These are phyloP conservation scores for Apophysomyces elegans DNA, from an alignment of 371 early-diverging fungal genomes.

Conservation along the genomic window DNA sequence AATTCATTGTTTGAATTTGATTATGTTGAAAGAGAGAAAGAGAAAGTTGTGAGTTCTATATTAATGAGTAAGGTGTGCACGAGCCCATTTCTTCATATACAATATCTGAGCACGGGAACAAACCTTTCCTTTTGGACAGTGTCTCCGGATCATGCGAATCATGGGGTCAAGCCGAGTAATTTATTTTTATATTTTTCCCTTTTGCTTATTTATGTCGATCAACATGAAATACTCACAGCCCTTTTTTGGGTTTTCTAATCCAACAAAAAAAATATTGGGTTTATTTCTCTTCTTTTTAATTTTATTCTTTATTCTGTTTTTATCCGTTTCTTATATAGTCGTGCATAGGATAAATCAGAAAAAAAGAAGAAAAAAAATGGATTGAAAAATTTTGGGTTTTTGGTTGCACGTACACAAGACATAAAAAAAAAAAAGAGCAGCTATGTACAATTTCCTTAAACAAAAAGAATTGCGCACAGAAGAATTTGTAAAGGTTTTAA, in stretches of 20 bases:
- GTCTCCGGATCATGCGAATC: constrained; percentile 6
- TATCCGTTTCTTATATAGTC: constrained; percentile 7
- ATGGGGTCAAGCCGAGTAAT: neutral
- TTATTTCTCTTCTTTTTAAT: neutral
- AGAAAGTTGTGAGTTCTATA: neutral
- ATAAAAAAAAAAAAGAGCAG: constrained; percentile 3
- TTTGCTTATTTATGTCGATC: neutral
- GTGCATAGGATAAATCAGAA: constrained; percentile 8
- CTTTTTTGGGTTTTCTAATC: too few relatives aligned
- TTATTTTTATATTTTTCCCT: neutral
- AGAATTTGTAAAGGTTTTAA: neutral
- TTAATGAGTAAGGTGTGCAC: constrained; percentile 1
- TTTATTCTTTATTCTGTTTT: neutral
- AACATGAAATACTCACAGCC: neutral
- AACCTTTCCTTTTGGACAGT: constrained; percentile 1
- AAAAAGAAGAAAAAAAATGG: neutral
- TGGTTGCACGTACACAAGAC: constrained; percentile 10
- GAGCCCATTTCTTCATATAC: neutral
- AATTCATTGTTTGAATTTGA: too few relatives aligned
- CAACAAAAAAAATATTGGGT: neutral
- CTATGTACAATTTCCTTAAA: constrained; percentile 9
- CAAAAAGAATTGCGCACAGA: constrained; percentile 9
- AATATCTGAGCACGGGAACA: neutral
- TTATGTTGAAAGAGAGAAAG: neutral
- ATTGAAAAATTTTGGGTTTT: neutral